Evolutionary conservation across 495 filamentous ascomycete species (phyloP).

Genomic region (Xylaria palmicola): DNA sequence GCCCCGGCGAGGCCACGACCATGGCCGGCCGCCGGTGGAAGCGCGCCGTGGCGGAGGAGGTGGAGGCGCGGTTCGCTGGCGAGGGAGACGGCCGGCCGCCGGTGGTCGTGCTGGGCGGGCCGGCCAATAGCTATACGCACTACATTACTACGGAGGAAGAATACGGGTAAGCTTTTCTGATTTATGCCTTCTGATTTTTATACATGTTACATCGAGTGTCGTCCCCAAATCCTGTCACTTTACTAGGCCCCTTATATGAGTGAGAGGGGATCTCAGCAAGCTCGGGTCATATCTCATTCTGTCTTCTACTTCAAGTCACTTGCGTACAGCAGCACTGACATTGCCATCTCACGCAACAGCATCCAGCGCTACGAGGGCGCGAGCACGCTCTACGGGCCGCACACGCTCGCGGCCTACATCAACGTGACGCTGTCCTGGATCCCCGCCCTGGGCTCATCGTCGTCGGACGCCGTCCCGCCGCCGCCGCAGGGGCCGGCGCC

Average conservation of each 20-base stretch:
- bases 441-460: slow-evolving; percentile 59
- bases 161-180: slow-evolving; percentile 49
- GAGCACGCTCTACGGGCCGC: slow-evolving; percentile 90
- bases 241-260: too few species aligned
- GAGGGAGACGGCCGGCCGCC: slow-evolving; percentile 47
- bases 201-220: background rate
- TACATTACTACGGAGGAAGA: slow-evolving; percentile 95
- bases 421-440: slow-evolving; percentile 75
- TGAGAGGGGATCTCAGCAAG: background rate
- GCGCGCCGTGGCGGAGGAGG: slow-evolving; percentile 63
- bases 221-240: background rate
- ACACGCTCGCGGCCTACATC: slow-evolving; percentile 87
- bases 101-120: slow-evolving; percentile 84
- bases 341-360: slow-evolving; percentile 17
- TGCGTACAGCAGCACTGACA: slow-evolving; percentile 6
- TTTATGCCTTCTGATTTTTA: background rate
- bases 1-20: slow-evolving; percentile 88
- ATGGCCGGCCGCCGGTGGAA: slow-evolving; percentile 96
- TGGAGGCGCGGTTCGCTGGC: slow-evolving; percentile 43
- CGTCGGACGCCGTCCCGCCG: slow-evolving; percentile 44
- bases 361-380: slow-evolving; percentile 95
- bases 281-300: background rate
- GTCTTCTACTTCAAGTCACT: background rate
- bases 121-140: slow-evolving; percentile 93
- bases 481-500: slow-evolving; percentile 64